phyloP scores from a whole-genome alignment of 345 rosid genomes.

The Eucalyptus polyanthemos region DNA sequence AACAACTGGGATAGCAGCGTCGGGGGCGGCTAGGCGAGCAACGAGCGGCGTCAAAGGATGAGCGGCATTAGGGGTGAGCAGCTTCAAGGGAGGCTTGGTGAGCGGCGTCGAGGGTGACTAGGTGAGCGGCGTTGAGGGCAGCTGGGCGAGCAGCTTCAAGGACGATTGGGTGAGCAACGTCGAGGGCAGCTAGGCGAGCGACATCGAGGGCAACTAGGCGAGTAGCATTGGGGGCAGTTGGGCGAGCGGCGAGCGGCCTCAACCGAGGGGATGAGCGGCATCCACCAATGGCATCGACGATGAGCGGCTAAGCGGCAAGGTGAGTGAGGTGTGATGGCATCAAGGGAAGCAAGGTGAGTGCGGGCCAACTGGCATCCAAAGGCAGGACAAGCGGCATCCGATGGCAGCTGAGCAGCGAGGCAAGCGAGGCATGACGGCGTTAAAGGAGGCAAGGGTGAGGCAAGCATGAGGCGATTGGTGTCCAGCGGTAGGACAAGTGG shows the following conservation, averaged over 20 bases:
- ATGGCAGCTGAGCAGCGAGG: accelerated
- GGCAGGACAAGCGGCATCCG: accelerated
- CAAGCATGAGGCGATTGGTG: accelerated
- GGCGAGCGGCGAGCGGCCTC: accelerated
- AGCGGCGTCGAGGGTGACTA: too few relatives aligned
- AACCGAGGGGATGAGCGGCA: accelerated
- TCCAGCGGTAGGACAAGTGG: accelerated
- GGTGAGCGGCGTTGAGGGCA: too few relatives aligned
- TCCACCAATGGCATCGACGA: accelerated
- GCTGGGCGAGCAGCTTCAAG: too few relatives aligned
- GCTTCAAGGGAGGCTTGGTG: too few relatives aligned
- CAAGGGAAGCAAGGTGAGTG: too few relatives aligned
- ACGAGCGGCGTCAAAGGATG: accelerated
- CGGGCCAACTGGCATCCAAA: too few relatives aligned
- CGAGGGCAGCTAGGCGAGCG: too few relatives aligned
- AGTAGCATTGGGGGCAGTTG: too few relatives aligned
- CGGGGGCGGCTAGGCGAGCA: accelerated
- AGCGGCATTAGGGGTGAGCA: too few relatives aligned
- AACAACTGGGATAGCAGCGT: accelerated
- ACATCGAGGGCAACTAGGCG: accelerated
- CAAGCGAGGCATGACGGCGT: accelerated
- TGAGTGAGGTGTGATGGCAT: too few relatives aligned
- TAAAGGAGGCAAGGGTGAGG: too few relatives aligned
- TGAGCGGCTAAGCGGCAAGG: accelerated
- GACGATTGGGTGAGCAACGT: accelerated